Base-by-base conservation (phyloP, 2,329 filamentous ascomycete species). In the Metarhizium album region DNA sequence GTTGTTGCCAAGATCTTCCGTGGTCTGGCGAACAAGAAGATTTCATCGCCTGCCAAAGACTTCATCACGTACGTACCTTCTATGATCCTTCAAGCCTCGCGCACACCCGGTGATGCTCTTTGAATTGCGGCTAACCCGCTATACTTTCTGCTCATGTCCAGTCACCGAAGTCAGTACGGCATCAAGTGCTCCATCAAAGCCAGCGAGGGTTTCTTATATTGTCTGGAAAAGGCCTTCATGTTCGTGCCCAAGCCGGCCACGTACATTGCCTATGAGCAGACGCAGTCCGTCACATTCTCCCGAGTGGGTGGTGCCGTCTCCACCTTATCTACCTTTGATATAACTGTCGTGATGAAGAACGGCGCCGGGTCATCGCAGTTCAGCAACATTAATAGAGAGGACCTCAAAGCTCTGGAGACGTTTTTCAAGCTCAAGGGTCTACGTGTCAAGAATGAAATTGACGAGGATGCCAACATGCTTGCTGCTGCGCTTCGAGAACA, bases 141-240 rank as follows among this genome's bases (percentile, higher is more conserved):
- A 33, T 47, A 11, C 47, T 22, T 29, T 24, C 20, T 18, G 24
- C 20, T 38, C 23, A 20, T 14, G 6, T 6, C 20, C 48, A 81
- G 87, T 58, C 93, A 97, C 71, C 90, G 95, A 66, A 83, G 86
- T 62, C 90, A 96, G 68, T 88, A 84, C 59, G 93, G 93, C 52
- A 94, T 98, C 70, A 98, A 98, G 73, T 98, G 93, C 70, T 95
- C 90, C n/a, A 96, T 98, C 80, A 98, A 98, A 72, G 94, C 94
- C 49, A 96, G 94, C 68, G 93, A 98, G 72, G 93, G 94, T 54
- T 90, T 95, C 64, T 75, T 98, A 47, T 98, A 95, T 79, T 96
- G 90, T 67, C 74, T 98, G 58, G 93, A 98, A 70, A 96, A 96
- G 72, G 91, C 90, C 7, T 95, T 98, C 69, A 94, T 98, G 81